Evolutionary conservation across 495 filamentous ascomycete genomes (phyloP).

Genomic region (Hypoxylon crocopeplum): DNA sequence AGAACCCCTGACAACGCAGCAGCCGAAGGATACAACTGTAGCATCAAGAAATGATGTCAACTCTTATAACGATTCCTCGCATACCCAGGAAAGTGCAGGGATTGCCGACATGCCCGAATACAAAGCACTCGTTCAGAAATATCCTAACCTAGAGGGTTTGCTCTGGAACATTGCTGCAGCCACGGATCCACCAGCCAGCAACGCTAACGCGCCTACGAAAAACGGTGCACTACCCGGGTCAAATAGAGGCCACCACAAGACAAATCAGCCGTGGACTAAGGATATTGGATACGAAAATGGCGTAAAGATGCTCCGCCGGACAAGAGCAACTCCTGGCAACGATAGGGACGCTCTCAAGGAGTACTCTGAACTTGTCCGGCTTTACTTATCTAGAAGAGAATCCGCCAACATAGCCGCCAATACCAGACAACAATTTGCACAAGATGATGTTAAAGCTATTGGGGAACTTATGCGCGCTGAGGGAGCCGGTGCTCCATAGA

Average conservation of each 20-base stretch:
- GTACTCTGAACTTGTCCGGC: conserved; percentile 37
- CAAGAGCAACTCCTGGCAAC: conserved; percentile 34
- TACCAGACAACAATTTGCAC: conserved; percentile 17
- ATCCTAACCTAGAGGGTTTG: conserved; percentile 35
- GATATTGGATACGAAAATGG: conserved; percentile 39
- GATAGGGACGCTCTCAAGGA: conserved; percentile 43
- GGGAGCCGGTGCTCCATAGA: conserved; percentile 1
- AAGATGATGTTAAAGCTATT: conserved; percentile 46
- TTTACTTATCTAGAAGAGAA: conserved; percentile 23
- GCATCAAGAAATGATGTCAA: neutral
- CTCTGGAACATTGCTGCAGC: conserved; percentile 41
- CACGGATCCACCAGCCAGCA: conserved; percentile 33
- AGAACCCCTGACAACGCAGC: neutral
- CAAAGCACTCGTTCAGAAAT: conserved; percentile 29
- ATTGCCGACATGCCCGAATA: conserved; percentile 42
- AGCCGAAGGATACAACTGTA: neutral
- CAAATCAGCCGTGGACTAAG: conserved; percentile 34
- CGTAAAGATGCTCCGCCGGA: conserved; percentile 29
- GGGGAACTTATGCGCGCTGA: conserved; percentile 46
- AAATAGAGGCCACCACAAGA: conserved; percentile 13
- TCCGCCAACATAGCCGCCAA: conserved; percentile 4
- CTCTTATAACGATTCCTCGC: neutral
- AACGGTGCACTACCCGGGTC: neutral
- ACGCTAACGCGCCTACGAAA: neutral
- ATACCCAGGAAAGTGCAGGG: neutral